Evolutionary conservation across 2,329 filamentous ascomycete genomes (phyloP), one percentile per base, ranked within the genome.

Genomic region (Fusarium tanahbumbuense): DNA sequence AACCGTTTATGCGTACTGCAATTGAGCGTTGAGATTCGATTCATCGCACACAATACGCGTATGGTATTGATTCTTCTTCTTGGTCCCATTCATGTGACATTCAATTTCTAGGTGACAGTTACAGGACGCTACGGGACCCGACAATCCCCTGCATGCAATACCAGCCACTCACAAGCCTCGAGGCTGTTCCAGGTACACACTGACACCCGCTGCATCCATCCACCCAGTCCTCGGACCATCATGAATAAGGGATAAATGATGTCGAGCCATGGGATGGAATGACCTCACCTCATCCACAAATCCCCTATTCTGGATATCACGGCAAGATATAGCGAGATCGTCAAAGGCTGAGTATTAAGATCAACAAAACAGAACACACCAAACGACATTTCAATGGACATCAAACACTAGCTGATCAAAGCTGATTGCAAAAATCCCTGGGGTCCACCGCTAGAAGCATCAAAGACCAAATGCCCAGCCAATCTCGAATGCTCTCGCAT

Each of bases 121-220:
- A 58, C 37, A 48, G 53, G 12, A 25, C 28, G 13, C 22, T 56
- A 42, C 12, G 22, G 55, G 53, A 34, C n/a, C 42, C 42, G 30
- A 56, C 25, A n/a, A 6, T 30, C 49, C 62, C 63, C 52, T 57
- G 63, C 12, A 49, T 11, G 27, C 18, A 20, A 16, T 15, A 52
- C 44, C 59, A 68, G 64, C 65, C 65, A 68, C 58, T 68, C 57
- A 59, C 48, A 64, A 40, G 40, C 53, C 41, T 42, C 37, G 13
- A 44, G 41, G 20, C 56, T 41, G 56, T 67, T 52, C 56, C 64
- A 67, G 64, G 50, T 52, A 66, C 64, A 61, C 45, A 56, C 62
- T 50, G 34, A 12, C 34, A 37, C 34, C 41, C 25, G 45, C 44
- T 27, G 13, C 32, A 27, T 18, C 23, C 49, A 47, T n/a, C 44